phyloP scores from a whole-genome alignment of 164 flowering plant species.

The Cinnamomum chago region DNA sequence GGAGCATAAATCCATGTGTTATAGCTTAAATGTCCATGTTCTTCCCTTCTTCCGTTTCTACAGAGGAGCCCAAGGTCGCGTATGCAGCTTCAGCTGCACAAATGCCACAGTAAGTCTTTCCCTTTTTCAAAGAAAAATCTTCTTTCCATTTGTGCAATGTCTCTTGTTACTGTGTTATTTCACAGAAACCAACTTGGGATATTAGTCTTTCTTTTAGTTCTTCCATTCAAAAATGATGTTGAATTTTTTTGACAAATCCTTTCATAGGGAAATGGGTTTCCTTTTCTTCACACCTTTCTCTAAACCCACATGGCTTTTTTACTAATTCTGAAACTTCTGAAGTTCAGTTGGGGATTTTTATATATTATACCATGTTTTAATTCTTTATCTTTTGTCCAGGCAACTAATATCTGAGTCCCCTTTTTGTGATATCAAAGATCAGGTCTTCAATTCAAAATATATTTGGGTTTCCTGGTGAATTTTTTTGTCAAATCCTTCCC shows the following conservation, averaged over 20 bases:
- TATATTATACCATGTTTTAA: neutral
- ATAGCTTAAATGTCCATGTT: constrained; percentile 77
- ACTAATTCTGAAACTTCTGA: neutral
- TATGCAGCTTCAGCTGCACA: constrained; percentile 92
- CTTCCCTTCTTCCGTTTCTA: constrained; percentile 88
- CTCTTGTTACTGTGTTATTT: neutral
- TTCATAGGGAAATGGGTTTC: neutral
- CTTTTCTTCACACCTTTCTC: neutral
- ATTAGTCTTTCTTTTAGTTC: too few species aligned
- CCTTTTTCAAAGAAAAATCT: too few species aligned
- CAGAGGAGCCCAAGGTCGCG: constrained; percentile 79
- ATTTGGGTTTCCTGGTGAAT: too few species aligned
- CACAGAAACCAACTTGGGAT: too few species aligned
- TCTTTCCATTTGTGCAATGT: neutral
- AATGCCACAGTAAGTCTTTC: constrained; percentile 70
- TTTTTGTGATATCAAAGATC: constrained; percentile 34
- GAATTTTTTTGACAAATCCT: neutral
- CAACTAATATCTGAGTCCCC: neutral
- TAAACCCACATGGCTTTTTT: neutral
- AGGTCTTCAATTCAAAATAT: constrained; percentile 13
- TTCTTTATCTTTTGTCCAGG: neutral
- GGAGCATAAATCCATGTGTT: constrained; percentile 84
- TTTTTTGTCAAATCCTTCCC: neutral
- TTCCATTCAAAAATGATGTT: too few species aligned
- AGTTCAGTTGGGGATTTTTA: neutral